phyloP scores from a whole-genome alignment of 176 grass and related monocot species.

The Elaeis guineensis region DNA sequence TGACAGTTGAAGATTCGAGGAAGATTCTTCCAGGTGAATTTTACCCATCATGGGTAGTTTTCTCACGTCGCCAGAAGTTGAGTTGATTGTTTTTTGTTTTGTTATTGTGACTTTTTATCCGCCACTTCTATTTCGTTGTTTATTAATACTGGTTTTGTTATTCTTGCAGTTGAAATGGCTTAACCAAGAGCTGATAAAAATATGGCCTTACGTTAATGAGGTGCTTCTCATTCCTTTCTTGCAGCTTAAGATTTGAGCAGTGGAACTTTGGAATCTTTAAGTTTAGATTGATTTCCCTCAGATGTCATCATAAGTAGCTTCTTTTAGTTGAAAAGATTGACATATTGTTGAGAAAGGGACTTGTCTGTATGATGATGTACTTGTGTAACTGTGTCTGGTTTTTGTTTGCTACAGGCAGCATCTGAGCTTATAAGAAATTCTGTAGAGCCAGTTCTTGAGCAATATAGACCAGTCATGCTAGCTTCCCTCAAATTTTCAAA shows the following conservation, averaged over 20 bases:
- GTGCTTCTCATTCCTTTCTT: conserved; percentile 24
- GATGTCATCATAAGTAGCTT: too few relatives aligned
- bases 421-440: conserved; percentile 89
- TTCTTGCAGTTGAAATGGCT: conserved; percentile 82
- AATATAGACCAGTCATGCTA: conserved; percentile 87
- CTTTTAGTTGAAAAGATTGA: too few relatives aligned
- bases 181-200: conserved; percentile 64
- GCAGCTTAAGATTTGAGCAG: neutral
- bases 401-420: conserved; percentile 62
- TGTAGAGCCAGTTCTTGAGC: conserved; percentile 91
- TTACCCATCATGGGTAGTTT: conserved; percentile 97
- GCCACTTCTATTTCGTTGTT: conserved; percentile 8
- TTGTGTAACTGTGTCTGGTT: neutral
- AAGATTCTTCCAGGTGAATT: conserved; percentile 64
- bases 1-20: conserved; percentile 70
- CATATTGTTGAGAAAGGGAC: too few relatives aligned
- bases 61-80: conserved; percentile 84
- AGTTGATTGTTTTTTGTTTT: conserved; percentile 21
- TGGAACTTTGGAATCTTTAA: conserved; percentile 2
- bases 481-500: conserved; percentile 85
- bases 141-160: conserved; percentile 30
- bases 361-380: too few relatives aligned
- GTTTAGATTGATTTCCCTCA: neutral
- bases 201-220: conserved; percentile 90
- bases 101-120: neutral